Base-by-base conservation (phyloP, 768 basidiomycete genomes). In the Pleurotus platypus region DNA sequence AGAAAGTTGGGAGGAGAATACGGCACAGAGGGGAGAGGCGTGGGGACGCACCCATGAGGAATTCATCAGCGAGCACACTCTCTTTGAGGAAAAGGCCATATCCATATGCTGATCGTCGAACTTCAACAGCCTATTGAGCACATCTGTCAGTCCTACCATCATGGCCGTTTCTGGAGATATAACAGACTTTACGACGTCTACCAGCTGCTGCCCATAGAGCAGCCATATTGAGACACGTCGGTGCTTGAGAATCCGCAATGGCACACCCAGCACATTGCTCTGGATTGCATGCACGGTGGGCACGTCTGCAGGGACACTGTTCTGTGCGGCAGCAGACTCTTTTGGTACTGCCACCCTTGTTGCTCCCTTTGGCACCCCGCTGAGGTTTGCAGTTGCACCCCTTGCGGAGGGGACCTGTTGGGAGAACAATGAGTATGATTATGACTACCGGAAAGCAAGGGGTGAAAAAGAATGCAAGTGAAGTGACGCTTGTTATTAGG, bases 341-440 rank as follows among this genome's bases (percentile, higher is more conserved):
- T 9, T 70, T 63, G 0, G 75, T 70, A 16, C 27, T 5, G 5
- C 27, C 8, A 27, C 27, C 4, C 27, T 27, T 27, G 6, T 27
- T 27, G 27, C 27, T 27, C 7, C 27, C 9, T 20, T 20, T 20
- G 20, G 20, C 20, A 20, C 20, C 20, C 6, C 27, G 27, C 27
- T 30, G 27, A 9, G 5, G 27, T 30, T 1, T 30, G 27, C 27
- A 30, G 27, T 30, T 30, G 6, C 27, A 30, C 27, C 27, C 27
- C 5, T 62, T 64, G 61, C 88, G 90, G 2, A 88, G 87, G 56
- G 64, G 67, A 78, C 79, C 82, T 49, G 82, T 75, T 11, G 81
- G 79, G 18, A 58, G 55, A 62, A 88, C 87, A 89, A 59, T 9
- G 35, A 12, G 24, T 45, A 46, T 27, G 53, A 42, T 12, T 57